phyloP scores from a whole-genome alignment of 2,329 filamentous ascomycete genomes.

The Cladophialophora psammophila region DNA sequence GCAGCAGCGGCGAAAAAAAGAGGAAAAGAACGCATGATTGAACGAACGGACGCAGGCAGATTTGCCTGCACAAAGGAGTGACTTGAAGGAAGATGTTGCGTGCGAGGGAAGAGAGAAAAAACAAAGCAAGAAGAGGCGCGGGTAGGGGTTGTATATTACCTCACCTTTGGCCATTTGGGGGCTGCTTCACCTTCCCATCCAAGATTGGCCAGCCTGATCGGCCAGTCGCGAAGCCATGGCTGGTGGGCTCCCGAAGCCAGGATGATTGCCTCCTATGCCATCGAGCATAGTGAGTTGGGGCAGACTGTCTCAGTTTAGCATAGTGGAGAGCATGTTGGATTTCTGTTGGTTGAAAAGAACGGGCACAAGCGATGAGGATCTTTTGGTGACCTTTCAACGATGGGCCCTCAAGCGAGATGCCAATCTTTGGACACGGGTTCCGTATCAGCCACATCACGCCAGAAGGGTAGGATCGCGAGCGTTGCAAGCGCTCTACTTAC shows the following conservation, averaged over 20 bases:
- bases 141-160: slow-evolving; percentile 27
- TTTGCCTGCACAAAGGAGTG: slow-evolving; percentile 35
- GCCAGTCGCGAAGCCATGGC: slow-evolving; percentile 14
- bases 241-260: slow-evolving; percentile 13
- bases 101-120: slow-evolving; percentile 15
- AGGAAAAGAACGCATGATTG: slow-evolving; percentile 35
- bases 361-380: slow-evolving; percentile 18
- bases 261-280: slow-evolving; percentile 10
- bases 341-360: slow-evolving; percentile 1
- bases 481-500: not conserved
- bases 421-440: slow-evolving; percentile 29
- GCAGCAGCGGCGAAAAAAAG: slow-evolving; percentile 32
- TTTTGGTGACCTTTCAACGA: slow-evolving; percentile 6
- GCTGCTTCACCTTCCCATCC: not conserved
- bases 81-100: slow-evolving; percentile 27
- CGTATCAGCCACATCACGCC: slow-evolving; percentile 20
- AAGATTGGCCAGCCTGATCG: slow-evolving; percentile 28
- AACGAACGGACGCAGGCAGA: slow-evolving; percentile 37
- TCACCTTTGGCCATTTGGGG: slow-evolving; percentile 7
- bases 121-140: slow-evolving; percentile 3
- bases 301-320: slow-evolving; percentile 30
- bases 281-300: slow-evolving; percentile 11
- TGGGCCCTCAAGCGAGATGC: slow-evolving; percentile 15
- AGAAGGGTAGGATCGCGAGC: not conserved
- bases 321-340: slow-evolving; percentile 19